Evolutionary conservation across 495 filamentous ascomycete genomes (phyloP), one percentile per base, ranked within the genome.

Genomic region (Tuber microsphaerosporum): DNA sequence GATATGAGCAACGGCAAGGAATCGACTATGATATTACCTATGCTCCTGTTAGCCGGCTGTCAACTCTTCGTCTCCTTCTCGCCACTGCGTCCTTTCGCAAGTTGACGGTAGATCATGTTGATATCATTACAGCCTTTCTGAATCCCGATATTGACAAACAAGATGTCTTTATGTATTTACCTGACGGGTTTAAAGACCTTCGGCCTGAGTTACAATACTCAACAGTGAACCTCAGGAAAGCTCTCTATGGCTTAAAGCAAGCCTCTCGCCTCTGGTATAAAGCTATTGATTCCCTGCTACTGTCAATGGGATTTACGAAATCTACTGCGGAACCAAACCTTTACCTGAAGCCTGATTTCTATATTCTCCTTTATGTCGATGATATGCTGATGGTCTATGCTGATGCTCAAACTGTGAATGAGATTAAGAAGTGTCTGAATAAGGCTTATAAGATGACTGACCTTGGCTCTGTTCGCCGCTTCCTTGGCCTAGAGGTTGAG

Each of bases 291-390:
- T n/a, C 61, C 19, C 73, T 73, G 12, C 69, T 76, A 1, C 10
- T 26, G 10, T 39, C 71, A 22, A 26, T 73, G 14, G 75, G 75
- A n/a, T 76, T 73, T 42, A 10, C 14, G 22, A 43, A 26, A 31
- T 76, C 75, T 19, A 70, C 22, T 7, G 70, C 42, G 1, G 75
- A 76, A 43, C 70, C 20, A 6, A 65, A 65, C 41, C 34, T 73
- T 17, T 76, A 76, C 68, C 6, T 73, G 7, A 73, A n/a, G 20
- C 17, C 61, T 1, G 75, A 44, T 16, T 39, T 73, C 44, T n/a
- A 73, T 37, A 31, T 76, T 7, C 16, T 73, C 7, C 45, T 76
- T 7, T 76, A 76, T 68, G 75, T 76, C 6, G 75, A 76, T 68
- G 75, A 76, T 73, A 20, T 75, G 42, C 46, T 73, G 45, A 42